A percentile compares a stretch with the other conserved stretches of the same genome.
Evolutionary conservation across 257 asterid species (phyloP).

Genomic region (Gentiana macrophylla): DNA sequence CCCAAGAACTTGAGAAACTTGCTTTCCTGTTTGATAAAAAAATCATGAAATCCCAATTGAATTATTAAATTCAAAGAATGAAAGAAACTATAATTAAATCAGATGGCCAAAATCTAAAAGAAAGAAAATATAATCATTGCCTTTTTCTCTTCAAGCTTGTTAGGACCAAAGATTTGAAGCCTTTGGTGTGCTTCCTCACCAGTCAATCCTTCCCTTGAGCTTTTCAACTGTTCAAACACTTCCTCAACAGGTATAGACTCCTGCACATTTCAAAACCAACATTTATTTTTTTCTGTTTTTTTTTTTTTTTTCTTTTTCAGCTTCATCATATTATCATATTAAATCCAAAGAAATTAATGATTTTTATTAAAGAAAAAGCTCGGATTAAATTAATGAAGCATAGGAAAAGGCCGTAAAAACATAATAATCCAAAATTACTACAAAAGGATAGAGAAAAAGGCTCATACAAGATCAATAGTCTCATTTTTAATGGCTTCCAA

Average conservation of each 20-base stretch:
- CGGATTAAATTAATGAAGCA: too few species aligned
- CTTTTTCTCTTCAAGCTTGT: slow-evolving; percentile 86
- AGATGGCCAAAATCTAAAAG: not conserved
- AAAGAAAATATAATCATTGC: slow-evolving; percentile 12
- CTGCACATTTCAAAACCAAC: slow-evolving; percentile 18
- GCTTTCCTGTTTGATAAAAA: slow-evolving; percentile 35
- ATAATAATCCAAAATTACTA: too few species aligned
- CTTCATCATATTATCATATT: too few species aligned
- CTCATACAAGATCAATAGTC: slow-evolving; percentile 62
- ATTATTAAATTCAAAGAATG: not conserved
- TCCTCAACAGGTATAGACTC: slow-evolving; percentile 72
- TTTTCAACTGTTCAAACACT: slow-evolving; percentile 57
- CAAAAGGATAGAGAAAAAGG: not conserved
- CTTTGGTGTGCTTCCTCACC: slow-evolving; percentile 46
- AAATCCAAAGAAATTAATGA: too few species aligned
- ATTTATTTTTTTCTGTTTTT: too few species aligned
- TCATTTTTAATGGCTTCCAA: slow-evolving; percentile 71
- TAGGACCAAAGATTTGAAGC: slow-evolving; percentile 62
- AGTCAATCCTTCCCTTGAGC: slow-evolving; percentile 58
- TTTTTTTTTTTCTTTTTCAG: too few species aligned
- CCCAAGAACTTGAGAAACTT: slow-evolving; percentile 61
- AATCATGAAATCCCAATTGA: not conserved
- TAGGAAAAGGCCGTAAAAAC: too few species aligned
- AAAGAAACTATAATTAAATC: not conserved
- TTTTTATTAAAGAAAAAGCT: too few species aligned